Percentiles rank a stretch among this genome's conserved stretches.
These are phyloP conservation scores for Sambucus nigra DNA, from an alignment of 129 eudicot genomes.

Conservation along the genomic window DNA sequence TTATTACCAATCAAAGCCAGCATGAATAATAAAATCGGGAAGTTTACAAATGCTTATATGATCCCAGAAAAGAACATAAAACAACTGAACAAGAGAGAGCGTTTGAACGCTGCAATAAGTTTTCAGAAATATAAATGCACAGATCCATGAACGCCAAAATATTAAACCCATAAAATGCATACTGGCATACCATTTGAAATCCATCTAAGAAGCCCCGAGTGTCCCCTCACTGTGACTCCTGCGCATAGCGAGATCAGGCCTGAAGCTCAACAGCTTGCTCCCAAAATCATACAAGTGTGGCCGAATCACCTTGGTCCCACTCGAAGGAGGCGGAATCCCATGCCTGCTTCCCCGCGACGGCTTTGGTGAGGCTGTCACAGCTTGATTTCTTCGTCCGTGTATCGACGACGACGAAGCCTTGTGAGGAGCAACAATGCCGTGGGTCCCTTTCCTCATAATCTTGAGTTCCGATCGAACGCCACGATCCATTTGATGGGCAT, in stretches of 20 bases:
- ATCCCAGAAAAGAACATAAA: no score
- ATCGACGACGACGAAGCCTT: constrained; percentile 27
- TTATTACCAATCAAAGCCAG: no score
- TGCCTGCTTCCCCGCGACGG: constrained; percentile 37
- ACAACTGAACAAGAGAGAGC: no score
- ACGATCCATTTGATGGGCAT: constrained; percentile 63
- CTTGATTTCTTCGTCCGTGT: constrained; percentile 53
- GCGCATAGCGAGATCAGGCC: constrained; percentile 39
- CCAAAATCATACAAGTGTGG: constrained; percentile 34
- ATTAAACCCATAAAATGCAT: constrained; percentile 1
- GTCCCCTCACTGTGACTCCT: constrained; percentile 72
- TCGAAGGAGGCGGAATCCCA: constrained; percentile 57
- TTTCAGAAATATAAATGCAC: constrained; percentile 1
- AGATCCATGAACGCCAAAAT: constrained; percentile 8
- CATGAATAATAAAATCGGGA: no score
- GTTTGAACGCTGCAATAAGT: no score
- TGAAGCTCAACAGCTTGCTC: constrained; percentile 39
- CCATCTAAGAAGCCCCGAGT: constrained; percentile 29
- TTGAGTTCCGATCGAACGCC: constrained; percentile 52
- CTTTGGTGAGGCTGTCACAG: constrained; percentile 26
- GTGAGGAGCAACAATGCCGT: constrained; percentile 13
- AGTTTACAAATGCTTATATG: no score
- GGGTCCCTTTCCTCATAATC: constrained; percentile 22
- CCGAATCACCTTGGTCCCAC: constrained; percentile 41
- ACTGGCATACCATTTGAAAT: constrained; percentile 16